Percentiles rank a stretch among this genome's conserved stretches.
phyloP scores from a whole-genome alignment of 495 filamentous ascomycete genomes.

The Lentithecium fluviatile region DNA sequence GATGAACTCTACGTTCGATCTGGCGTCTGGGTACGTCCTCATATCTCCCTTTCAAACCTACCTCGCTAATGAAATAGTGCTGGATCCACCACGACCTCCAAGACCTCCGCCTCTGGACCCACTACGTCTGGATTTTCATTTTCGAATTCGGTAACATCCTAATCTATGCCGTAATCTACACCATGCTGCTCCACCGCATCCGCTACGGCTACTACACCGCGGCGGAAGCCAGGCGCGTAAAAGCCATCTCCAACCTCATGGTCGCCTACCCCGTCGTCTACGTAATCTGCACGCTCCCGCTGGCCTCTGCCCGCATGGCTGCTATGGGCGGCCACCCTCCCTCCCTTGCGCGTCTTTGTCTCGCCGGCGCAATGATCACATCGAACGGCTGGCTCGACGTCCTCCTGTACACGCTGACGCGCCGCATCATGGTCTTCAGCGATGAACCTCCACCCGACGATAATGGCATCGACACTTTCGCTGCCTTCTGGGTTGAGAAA shows the following conservation, averaged over 20 bases:
- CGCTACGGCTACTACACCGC: constrained; percentile 29
- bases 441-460: constrained; percentile 33
- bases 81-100: constrained; percentile 34
- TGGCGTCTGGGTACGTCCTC: constrained; percentile 29
- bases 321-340: constrained; percentile 58
- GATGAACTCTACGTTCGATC: constrained; percentile 30
- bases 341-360: constrained; percentile 60
- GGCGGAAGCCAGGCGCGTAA: constrained; percentile 19
- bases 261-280: constrained; percentile 76
- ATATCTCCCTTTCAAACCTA: neutral
- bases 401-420: constrained; percentile 68
- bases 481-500: constrained; percentile 27
- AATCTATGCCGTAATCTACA: constrained; percentile 66
- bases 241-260: constrained; percentile 51
- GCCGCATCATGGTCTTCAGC: constrained; percentile 45
- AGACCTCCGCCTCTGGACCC: constrained; percentile 60
- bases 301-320: constrained; percentile 67
- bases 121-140: constrained; percentile 79
- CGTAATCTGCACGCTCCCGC: constrained; percentile 66
- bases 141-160: constrained; percentile 62
- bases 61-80: constrained; percentile 19
- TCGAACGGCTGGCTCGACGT: constrained; percentile 75
- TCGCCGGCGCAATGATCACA: constrained; percentile 68
- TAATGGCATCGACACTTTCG: constrained; percentile 35
- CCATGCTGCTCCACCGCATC: constrained; percentile 40